These are phyloP conservation scores for Myriosclerotinia duriaeana DNA, from an alignment of 2,329 filamentous ascomycete genomes.

Conservation along the genomic window DNA sequence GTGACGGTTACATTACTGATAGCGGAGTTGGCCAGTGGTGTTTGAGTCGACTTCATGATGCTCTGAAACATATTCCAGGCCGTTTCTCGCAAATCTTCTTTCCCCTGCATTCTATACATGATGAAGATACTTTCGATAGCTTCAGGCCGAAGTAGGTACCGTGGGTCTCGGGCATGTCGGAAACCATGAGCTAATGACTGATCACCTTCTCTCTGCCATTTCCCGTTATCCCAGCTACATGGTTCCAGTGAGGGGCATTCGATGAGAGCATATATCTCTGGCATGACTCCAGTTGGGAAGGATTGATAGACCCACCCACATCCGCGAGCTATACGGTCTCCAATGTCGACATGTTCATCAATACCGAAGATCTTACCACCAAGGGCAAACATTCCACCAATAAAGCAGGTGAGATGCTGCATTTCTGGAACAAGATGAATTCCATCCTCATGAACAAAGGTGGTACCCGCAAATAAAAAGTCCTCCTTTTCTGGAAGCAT, in stretches of 20 bases:
- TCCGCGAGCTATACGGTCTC: slow-evolving; percentile 56
- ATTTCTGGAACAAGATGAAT: slow-evolving; percentile 34
- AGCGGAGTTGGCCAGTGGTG: slow-evolving; percentile 45
- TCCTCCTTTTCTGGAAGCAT: slow-evolving; percentile 46
- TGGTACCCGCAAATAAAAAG: slow-evolving; percentile 51
- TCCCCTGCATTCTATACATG: slow-evolving; percentile 44
- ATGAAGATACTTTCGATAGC: slow-evolving; percentile 66
- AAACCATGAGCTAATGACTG: slow-evolving; percentile 24
- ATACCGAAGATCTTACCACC: slow-evolving; percentile 59
- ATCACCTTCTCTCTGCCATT: slow-evolving; percentile 46
- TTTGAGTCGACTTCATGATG: slow-evolving; percentile 45
- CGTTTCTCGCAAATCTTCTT: slow-evolving; percentile 41
- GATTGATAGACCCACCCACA: slow-evolving; percentile 60
- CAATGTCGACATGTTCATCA: slow-evolving; percentile 53
- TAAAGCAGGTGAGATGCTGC: slow-evolving; percentile 68
- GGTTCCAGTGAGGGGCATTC: slow-evolving; percentile 20
- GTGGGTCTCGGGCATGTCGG: slow-evolving; percentile 19
- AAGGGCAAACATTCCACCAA: slow-evolving; percentile 66
- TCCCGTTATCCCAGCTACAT: slow-evolving; percentile 45
- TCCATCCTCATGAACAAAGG: slow-evolving; percentile 32
- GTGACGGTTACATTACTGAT: slow-evolving; percentile 43
- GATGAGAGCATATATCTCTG: slow-evolving; percentile 51
- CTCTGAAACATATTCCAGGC: slow-evolving; percentile 50
- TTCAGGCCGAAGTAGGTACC: slow-evolving; percentile 58
- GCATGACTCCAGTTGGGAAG: slow-evolving; percentile 59